Evolutionary conservation across 495 filamentous ascomycete genomes (phyloP).

Genomic region (Rhizodiscina lignyota): DNA sequence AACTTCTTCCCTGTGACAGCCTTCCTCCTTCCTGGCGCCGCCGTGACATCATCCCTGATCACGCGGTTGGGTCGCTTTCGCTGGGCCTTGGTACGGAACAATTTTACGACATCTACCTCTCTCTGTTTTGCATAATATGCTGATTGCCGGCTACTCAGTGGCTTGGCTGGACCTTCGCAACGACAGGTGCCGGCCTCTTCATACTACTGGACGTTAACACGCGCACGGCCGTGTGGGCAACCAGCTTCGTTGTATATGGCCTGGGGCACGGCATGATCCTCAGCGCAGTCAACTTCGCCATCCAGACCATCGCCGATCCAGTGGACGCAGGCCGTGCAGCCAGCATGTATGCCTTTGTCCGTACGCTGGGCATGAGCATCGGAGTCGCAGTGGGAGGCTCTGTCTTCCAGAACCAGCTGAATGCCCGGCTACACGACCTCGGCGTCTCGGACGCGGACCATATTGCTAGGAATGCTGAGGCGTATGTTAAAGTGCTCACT

Average conservation of each 20-base stretch:
- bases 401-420: conserved; percentile 5
- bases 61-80: conserved; percentile 28
- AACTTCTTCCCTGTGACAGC: conserved; percentile 25
- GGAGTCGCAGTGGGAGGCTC: conserved; percentile 3
- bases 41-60: conserved; percentile 32
- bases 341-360: conserved; percentile 8
- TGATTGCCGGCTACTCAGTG: too few relatives aligned
- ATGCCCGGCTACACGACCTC: conserved; percentile 18
- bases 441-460: conserved; percentile 18
- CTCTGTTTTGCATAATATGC: too few relatives aligned
- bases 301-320: conserved; percentile 22
- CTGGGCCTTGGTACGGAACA: too few relatives aligned
- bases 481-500: conserved; percentile 13
- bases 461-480: conserved; percentile 27
- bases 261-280: conserved; percentile 39
- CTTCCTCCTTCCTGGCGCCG: conserved; percentile 23
- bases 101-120: too few relatives aligned
- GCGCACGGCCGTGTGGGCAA: conserved; percentile 28
- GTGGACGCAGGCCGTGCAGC: conserved; percentile 7
- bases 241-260: conserved; percentile 34
- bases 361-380: conserved; percentile 6
- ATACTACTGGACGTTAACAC: conserved; percentile 32
- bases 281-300: conserved; percentile 29
- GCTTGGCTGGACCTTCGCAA: conserved; percentile 34
- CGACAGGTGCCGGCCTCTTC: conserved; percentile 31